Conservation (phyloP, 2,329 filamentous ascomycete species). For the Gremmenia infestans region DNA sequence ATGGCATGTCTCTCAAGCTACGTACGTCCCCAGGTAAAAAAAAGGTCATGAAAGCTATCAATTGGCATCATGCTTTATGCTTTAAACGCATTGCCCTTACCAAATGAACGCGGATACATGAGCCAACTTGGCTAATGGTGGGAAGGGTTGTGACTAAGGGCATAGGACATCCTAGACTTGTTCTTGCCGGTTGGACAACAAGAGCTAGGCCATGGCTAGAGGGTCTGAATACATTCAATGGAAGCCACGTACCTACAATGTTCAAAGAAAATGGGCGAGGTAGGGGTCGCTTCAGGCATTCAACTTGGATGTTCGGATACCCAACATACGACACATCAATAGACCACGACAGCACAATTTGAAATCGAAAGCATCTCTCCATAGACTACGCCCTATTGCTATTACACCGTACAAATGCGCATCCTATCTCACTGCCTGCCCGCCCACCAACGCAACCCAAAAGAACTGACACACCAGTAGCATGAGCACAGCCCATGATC, state of each 20-base stretch:
- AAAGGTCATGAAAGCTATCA: no score
- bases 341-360: conserved; percentile 1
- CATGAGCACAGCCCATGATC: conserved; percentile 24
- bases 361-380: conserved; percentile 28
- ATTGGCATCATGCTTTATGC: no score
- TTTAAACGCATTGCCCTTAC: no score
- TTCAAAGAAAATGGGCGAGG: background rate
- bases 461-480: conserved; percentile 24
- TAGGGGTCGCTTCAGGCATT: background rate
- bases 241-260: background rate
- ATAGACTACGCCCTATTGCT: conserved; percentile 36
- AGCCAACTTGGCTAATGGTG: no score
- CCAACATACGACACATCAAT: background rate
- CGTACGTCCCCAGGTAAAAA: no score
- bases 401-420: conserved; percentile 36
- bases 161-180: no score
- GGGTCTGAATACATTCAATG: background rate
- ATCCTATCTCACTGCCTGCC: conserved; percentile 26
- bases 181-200: no score
- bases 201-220: no score
- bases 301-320: background rate
- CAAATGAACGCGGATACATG: no score
- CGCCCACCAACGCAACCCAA: conserved; percentile 21
- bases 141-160: no score
- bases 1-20: no score